Conservation (phyloP, 225 moss, liverwort and hornwort species). For the Polytrichum formosum region DNA sequence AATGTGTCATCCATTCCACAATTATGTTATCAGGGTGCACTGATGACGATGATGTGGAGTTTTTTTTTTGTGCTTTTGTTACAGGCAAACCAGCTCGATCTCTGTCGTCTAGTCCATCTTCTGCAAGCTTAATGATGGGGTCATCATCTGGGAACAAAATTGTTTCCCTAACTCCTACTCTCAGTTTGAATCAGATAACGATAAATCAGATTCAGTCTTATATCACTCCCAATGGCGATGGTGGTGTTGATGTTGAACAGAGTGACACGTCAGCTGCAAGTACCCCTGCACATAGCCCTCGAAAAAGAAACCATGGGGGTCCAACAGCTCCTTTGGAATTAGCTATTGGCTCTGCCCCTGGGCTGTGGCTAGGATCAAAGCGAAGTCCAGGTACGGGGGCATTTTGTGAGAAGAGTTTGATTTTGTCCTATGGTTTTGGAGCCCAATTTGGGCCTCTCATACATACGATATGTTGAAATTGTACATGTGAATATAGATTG, state of each 20-base stretch:
- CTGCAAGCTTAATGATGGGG: slow-evolving; percentile 45
- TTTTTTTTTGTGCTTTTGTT: slow-evolving; percentile 4
- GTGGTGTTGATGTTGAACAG: slow-evolving; percentile 33
- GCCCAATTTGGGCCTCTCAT: too few species aligned
- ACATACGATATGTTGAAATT: too few species aligned
- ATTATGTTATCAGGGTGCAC: too few species aligned
- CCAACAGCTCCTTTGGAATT: slow-evolving; percentile 27
- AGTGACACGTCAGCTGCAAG: slow-evolving; percentile 58
- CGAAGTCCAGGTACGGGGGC: slow-evolving; percentile 51
- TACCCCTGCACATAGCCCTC: slow-evolving; percentile 60
- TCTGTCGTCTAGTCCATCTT: slow-evolving; percentile 55
- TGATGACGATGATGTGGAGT: too few species aligned
- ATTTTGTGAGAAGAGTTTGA: background rate
- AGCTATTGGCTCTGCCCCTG: slow-evolving; percentile 38
- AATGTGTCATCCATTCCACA: too few species aligned
- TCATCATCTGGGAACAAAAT: slow-evolving; percentile 44
- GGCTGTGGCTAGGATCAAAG: slow-evolving; percentile 84
- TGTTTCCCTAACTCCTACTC: slow-evolving; percentile 48
- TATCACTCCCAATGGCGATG: slow-evolving; percentile 29
- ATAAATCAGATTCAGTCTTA: slow-evolving; percentile 52
- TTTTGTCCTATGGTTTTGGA: background rate
- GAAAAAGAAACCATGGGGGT: slow-evolving; percentile 30
- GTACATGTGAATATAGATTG: background rate
- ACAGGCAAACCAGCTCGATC: slow-evolving; percentile 78
- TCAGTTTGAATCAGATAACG: slow-evolving; percentile 47